A percentile compares a stretch with the other conserved stretches of the same genome.
These are phyloP conservation scores for Gynostemma pentaphyllum DNA, from an alignment of 306 rosid species.

Conservation along the genomic window DNA sequence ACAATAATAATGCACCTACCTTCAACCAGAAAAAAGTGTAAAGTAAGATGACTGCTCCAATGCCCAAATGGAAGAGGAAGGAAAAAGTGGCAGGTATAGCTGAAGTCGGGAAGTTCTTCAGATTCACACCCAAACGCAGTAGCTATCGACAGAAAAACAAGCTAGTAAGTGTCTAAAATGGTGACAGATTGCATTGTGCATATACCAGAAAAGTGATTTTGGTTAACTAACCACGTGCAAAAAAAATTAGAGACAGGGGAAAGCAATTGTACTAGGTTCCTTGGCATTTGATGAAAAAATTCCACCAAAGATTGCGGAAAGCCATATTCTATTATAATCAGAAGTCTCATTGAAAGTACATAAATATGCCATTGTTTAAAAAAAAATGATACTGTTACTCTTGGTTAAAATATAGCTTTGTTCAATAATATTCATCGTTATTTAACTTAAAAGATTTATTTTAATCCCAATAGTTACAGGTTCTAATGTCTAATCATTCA, in stretches of 20 bases:
- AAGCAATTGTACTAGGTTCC: too few species aligned
- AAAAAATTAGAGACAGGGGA: not conserved
- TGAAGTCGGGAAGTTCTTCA: constrained; percentile 73
- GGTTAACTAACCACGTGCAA: too few species aligned
- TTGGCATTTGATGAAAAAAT: too few species aligned
- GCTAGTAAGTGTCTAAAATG: not conserved
- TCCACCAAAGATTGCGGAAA: too few species aligned
- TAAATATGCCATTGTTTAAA: too few species aligned
- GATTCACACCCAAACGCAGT: constrained; percentile 66
- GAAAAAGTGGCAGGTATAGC: constrained; percentile 51
- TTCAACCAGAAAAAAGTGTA: constrained; percentile 87
- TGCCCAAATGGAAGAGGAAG: constrained; percentile 59
- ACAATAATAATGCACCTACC: constrained; percentile 32
- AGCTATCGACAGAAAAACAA: constrained; percentile 36
- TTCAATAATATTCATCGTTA: too few species aligned
- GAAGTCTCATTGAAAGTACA: too few species aligned
- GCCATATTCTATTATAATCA: not conserved
- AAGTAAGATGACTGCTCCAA: constrained; percentile 73
- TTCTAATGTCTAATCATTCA: too few species aligned
- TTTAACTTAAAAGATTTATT: too few species aligned
- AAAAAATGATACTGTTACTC: too few species aligned
- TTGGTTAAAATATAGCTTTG: too few species aligned
- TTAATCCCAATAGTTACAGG: too few species aligned
- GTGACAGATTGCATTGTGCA: not conserved
- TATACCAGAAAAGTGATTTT: not conserved